Evolutionary conservation across 2,329 filamentous ascomycete species (phyloP).

Genomic region (Colletotrichum cereale): DNA sequence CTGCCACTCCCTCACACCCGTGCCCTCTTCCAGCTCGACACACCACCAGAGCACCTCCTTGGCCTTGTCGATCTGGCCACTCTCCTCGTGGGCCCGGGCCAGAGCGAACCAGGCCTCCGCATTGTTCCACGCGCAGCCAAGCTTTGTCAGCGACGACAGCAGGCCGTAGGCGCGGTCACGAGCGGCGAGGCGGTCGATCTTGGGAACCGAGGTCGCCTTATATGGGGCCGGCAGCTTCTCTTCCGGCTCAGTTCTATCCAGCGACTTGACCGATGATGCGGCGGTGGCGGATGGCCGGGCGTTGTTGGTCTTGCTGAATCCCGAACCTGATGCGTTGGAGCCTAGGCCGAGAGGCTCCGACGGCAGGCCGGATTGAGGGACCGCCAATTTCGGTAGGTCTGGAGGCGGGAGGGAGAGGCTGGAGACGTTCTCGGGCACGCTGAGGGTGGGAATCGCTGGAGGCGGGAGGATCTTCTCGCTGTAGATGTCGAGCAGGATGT

Average conservation of each 20-base stretch:
- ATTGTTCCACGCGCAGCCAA: conserved; percentile 89
- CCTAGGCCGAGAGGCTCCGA: conserved; percentile 62
- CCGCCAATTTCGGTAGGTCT: conserved; percentile 23
- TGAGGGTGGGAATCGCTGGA: conserved; percentile 63
- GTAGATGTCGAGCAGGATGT: conserved; percentile 89
- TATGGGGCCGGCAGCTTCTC: conserved; percentile 64
- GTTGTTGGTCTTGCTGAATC: conserved; percentile 39
- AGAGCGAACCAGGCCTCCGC: conserved; percentile 94
- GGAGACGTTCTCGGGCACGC: conserved; percentile 48
- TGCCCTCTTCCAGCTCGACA: conserved; percentile 90
- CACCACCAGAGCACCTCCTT: conserved; percentile 98
- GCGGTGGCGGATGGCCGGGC: conserved; percentile 31
- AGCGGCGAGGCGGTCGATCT: conserved; percentile 86
- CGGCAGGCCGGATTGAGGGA: conserved; percentile 49
- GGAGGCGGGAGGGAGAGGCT: conserved; percentile 24
- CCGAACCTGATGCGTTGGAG: conserved; percentile 13
- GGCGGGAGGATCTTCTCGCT: conserved; percentile 73
- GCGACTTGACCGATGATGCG: conserved; percentile 32
- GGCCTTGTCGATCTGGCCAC: conserved; percentile 86
- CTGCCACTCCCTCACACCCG: conserved; percentile 83
- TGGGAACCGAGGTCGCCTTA: conserved; percentile 73
- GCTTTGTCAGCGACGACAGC: conserved; percentile 84
- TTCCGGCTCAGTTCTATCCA: conserved; percentile 46
- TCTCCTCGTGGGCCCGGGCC: conserved; percentile 88
- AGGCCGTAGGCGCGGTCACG: conserved; percentile 90